phyloP scores from a whole-genome alignment of 331 rosid genomes.

The Acacia pycnantha region DNA sequence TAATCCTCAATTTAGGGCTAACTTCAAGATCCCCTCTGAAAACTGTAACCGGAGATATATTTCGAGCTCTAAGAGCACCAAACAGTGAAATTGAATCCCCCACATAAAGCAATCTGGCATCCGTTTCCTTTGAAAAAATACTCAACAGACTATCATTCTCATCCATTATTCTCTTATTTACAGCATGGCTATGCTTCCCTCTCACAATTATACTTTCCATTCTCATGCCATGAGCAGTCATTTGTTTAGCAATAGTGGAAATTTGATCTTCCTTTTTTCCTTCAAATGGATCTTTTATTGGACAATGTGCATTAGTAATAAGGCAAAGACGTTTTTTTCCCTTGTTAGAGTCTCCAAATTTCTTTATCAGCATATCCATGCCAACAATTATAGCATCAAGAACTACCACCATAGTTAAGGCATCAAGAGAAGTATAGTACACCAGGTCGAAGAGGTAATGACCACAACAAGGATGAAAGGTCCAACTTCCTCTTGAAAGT shows the following conservation, averaged over 20 bases:
- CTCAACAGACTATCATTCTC: slow-evolving; percentile 70
- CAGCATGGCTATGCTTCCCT: slow-evolving; percentile 53
- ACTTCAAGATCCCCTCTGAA: slow-evolving; percentile 88
- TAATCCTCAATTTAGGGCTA: slow-evolving; percentile 65
- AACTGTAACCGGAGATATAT: slow-evolving; percentile 65
- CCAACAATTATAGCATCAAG: slow-evolving; percentile 94
- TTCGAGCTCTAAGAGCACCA: slow-evolving; percentile 82
- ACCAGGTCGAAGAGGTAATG: background rate
- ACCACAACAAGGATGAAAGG: slow-evolving; percentile 1
- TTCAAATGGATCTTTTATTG: slow-evolving; percentile 66
- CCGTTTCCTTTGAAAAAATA: slow-evolving; percentile 71
- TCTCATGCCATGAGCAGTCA: slow-evolving; percentile 73
- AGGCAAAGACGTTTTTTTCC: slow-evolving; percentile 86
- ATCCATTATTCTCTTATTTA: slow-evolving; percentile 49
- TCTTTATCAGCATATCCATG: slow-evolving; percentile 90
- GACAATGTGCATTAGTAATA: slow-evolving; percentile 72
- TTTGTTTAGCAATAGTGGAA: slow-evolving; percentile 64
- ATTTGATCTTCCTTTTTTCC: slow-evolving; percentile 92
- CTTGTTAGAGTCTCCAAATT: slow-evolving; percentile 63
- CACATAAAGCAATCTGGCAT: slow-evolving; percentile 63
- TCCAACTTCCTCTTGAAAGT: slow-evolving; percentile 23
- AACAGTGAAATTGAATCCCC: slow-evolving; percentile 68
- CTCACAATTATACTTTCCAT: slow-evolving; percentile 80
- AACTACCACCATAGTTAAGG: slow-evolving; percentile 80
- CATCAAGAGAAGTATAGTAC: slow-evolving; percentile 18